phyloP scores from a whole-genome alignment of 1,284 basidiomycete species.

The Marasmius fiardii region DNA sequence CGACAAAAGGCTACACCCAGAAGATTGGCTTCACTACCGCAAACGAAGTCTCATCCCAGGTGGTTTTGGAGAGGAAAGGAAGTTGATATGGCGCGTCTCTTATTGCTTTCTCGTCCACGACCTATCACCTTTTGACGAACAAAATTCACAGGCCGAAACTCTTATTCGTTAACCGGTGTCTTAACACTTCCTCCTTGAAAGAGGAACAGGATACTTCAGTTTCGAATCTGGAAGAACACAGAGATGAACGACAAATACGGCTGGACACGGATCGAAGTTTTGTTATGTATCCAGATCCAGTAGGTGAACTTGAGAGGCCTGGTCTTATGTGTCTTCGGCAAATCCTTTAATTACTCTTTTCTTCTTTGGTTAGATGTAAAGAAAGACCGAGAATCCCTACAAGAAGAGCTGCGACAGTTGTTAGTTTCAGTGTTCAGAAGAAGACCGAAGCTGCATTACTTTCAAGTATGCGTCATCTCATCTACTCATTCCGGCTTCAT shows the following conservation, averaged over 20 bases:
- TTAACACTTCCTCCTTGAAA: not conserved
- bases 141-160: constrained; percentile 41
- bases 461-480: constrained; percentile 80
- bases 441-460: constrained; percentile 77
- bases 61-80: constrained; percentile 59
- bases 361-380: constrained; percentile 23
- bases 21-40: constrained; percentile 6
- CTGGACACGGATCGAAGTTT: constrained; percentile 89
- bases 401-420: constrained; percentile 71
- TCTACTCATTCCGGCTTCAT: too few species aligned
- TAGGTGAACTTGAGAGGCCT: constrained; percentile 51
- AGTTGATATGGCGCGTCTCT: constrained; percentile 51
- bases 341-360: constrained; percentile 5
- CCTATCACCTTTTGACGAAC: constrained; percentile 1
- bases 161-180: constrained; percentile 30
- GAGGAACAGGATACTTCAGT: not conserved
- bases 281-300: constrained; percentile 84
- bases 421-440: constrained; percentile 74
- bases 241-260: constrained; percentile 80
- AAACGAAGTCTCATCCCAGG: constrained; percentile 47
- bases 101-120: not conserved
- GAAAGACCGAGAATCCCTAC: constrained; percentile 44
- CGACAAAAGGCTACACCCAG: not conserved
- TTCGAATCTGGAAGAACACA: constrained; percentile 41
- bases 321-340: constrained; percentile 17